Evolutionary conservation across 73 alveolate species (phyloP).

Genomic region (Tetrahymena malaccensis): DNA sequence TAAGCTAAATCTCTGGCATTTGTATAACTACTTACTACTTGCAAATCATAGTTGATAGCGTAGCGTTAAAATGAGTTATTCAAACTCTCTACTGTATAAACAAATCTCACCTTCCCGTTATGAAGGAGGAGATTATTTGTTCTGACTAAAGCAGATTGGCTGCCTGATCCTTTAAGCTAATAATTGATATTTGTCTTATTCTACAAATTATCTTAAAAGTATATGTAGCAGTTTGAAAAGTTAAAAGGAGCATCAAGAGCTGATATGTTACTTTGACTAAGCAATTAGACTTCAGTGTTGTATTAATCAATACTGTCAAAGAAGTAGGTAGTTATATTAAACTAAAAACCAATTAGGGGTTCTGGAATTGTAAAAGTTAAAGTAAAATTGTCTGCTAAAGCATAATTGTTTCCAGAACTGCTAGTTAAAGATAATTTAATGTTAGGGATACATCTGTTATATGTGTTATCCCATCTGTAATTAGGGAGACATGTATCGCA

Average conservation of each 20-base stretch:
- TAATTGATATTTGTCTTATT: not conserved
- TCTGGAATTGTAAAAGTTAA: not conserved
- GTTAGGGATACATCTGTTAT: not conserved
- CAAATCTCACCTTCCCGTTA: not conserved
- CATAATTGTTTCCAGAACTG: not conserved
- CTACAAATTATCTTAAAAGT: not conserved
- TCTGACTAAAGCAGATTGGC: not conserved
- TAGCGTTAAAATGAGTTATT: not conserved
- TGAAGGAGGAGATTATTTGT: not conserved
- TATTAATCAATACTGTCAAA: not conserved
- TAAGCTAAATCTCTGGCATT: not conserved
- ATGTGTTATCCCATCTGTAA: not conserved
- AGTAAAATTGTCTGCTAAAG: not conserved
- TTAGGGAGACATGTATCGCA: not conserved
- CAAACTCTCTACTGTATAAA: not conserved
- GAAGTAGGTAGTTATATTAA: not conserved
- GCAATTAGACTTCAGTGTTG: not conserved
- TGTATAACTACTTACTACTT: not conserved
- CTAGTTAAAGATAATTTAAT: not conserved
- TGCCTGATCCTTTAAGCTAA: not conserved
- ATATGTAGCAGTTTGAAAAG: not conserved
- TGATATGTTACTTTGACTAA: not conserved
- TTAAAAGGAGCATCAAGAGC: not conserved
- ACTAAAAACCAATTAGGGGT: not conserved
- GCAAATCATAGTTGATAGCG: not conserved